These are phyloP conservation scores for Medicago ruthenica DNA, from an alignment of 306 rosid genomes.

Conservation along the genomic window DNA sequence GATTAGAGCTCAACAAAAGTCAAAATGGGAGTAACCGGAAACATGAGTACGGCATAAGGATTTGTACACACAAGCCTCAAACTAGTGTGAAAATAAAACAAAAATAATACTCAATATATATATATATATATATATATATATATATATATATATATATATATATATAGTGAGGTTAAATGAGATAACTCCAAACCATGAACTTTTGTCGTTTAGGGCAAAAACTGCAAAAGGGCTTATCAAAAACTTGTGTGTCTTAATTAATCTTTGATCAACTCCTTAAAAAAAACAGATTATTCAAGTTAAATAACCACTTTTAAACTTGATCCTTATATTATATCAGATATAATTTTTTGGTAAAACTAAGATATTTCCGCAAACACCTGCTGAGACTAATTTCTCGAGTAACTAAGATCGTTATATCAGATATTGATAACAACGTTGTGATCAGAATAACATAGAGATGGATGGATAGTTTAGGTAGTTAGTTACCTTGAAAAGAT, in stretches of 20 bases:
- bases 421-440: not conserved
- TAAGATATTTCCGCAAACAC: no score
- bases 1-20: constrained; percentile 18
- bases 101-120: constrained; percentile 31
- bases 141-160: not conserved
- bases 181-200: constrained; percentile 49
- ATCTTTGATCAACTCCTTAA: constrained; percentile 37
- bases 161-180: constrained; percentile 29
- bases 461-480: no score
- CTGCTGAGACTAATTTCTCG: no score
- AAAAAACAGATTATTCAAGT: not conserved
- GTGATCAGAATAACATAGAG: not conserved
- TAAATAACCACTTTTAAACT: not conserved
- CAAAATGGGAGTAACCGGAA: constrained; percentile 28
- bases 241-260: constrained; percentile 34
- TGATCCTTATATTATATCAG: no score
- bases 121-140: no score
- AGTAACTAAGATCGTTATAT: no score
- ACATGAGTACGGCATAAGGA: constrained; percentile 17
- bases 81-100: constrained; percentile 32
- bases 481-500: constrained; percentile 77
- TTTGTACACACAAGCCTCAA: constrained; percentile 27
- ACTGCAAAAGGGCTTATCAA: constrained; percentile 31
- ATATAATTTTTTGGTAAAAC: no score
- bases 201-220: constrained; percentile 54